Base-by-base conservation (phyloP, 257 asterid species). In the Solanum boliviense region DNA sequence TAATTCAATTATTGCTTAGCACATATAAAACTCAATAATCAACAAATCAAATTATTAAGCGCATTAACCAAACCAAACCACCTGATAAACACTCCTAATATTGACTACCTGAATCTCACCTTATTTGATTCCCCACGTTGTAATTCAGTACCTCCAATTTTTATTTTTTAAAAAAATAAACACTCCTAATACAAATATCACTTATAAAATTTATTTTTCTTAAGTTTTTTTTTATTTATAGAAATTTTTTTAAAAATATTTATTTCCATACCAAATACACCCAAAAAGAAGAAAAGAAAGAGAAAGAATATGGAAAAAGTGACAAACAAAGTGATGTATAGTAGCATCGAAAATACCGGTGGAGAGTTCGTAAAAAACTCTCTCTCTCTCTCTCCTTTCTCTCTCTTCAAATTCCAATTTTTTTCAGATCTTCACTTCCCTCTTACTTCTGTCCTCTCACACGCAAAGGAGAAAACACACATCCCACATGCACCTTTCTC, bases 381-480 rank as follows among this genome's bases (percentile, higher is more conserved):
- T 32, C 81, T 32, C 81, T 35, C 76, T 75, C 71, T 31, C 83
- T 76, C 79, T 6, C 72, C 62, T 3, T 62, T 75, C 15, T 79
- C 23, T 83, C 68, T 79, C 23, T 83, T 76, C 84, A 44, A 60
- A 20, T 32, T 52, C 65, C 65, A 79, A 0, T 25, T 44, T 52
- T 52, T 52, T 52, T 52, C 65, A 79, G 65, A 79, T 44, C 65
- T 79, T 79, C 84, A 41, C 84, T 39, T 78, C 58, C 65, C 20
- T 36, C 85, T 9, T 76, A 12, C 70, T 27, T 62, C 5, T 44
- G 67, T 62, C 87, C 70, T 60, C 34, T 56, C 48, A 39, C 88
- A 83, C 88, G 86, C 89, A 87, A 79, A 84, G 48, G 71, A 25
- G 44, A 60, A 23, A n/a, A 36, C 87, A 88, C 91, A 86, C 76